Base-by-base conservation (phyloP, 495 filamentous ascomycete genomes). In the Penicillium taxi region DNA sequence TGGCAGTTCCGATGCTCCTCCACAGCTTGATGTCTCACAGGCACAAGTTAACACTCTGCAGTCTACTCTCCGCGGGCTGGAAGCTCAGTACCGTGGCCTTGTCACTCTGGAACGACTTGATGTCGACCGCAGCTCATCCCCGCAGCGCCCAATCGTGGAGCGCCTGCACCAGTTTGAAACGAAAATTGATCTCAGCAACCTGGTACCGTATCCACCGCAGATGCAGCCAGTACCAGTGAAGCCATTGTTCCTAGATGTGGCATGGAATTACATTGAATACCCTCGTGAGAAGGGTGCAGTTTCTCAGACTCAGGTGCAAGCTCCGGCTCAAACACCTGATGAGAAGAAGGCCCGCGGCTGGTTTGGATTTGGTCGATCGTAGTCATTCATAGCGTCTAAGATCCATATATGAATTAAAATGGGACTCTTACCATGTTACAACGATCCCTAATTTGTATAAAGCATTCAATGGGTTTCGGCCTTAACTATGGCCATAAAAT, bases 201-300 rank as follows among this genome's bases (percentile, higher is more conserved):
- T 99, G 20, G 91, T 95, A 12, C 72, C 74, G 0, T 96, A 87
- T 55, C 93, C 91, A 4, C 90, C 91, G 0, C 76, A 75, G 45
- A 64, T 95, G 36, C 75, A 84, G 38, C 75, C 84, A 0, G 75
- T 96, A 24, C 88, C 91, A 0, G 87, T 96, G 11, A 99, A 99
- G 61, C 93, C 91, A 11, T 59, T 99, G 11, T 96, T 96, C 70
- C 74, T 96, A 29, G 91, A 99, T 56, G 84, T 94, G 9, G 91
- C 91, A 11, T 96, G 86, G 83, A 99, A 96, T 57, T 99, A 94
- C 55, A 86, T 99, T 42, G 80, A 87, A 14, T 99, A 99, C 58
- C 89, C 91, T 2, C 84, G 82, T 3, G 52, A 9, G 5, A 53
- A 39, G 3, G 51, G 57, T 15, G 25, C 35, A 3, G 4, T 5